phyloP scores from a whole-genome alignment of 225 moss, liverwort and hornwort genomes.

The Thuidium tamariscinum region DNA sequence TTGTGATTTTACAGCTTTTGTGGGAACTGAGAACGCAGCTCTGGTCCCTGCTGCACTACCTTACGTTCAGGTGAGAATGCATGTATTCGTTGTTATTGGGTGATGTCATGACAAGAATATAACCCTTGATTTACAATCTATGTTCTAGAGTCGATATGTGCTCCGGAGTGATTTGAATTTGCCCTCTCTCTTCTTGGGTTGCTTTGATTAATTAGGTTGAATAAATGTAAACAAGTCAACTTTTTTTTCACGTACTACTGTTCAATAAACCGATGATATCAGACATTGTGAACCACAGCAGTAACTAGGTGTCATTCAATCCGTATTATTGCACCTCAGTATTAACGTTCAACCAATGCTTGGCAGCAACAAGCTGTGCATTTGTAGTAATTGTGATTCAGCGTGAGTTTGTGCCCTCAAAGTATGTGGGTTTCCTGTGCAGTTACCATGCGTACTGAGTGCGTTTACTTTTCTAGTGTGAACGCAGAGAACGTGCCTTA shows the following conservation, averaged over 20 bases:
- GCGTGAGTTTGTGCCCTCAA: neutral
- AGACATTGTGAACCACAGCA: neutral
- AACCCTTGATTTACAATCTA: neutral
- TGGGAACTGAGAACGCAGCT: constrained; percentile 37
- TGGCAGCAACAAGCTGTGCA: neutral
- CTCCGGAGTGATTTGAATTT: neutral
- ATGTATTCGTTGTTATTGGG: neutral
- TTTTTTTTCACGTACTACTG: neutral
- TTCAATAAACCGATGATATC: neutral
- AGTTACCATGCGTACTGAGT: neutral
- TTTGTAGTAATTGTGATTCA: neutral
- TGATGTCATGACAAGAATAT: neutral
- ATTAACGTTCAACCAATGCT: neutral
- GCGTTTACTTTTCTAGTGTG: neutral
- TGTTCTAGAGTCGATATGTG: neutral
- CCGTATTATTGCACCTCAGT: neutral
- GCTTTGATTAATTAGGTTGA: neutral
- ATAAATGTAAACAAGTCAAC: neutral
- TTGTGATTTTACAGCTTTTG: constrained; percentile 21
- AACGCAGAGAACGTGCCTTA: neutral
- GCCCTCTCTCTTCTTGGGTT: neutral
- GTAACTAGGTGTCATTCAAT: neutral
- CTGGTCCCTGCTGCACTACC: constrained; percentile 42
- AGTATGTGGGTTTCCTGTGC: neutral
- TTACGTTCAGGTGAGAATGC: constrained; percentile 34